A percentile compares a stretch with the other conserved stretches of the same genome.
Evolutionary conservation across 148 eudicot species (phyloP).

Genomic region (Suaeda aralocaspica): DNA sequence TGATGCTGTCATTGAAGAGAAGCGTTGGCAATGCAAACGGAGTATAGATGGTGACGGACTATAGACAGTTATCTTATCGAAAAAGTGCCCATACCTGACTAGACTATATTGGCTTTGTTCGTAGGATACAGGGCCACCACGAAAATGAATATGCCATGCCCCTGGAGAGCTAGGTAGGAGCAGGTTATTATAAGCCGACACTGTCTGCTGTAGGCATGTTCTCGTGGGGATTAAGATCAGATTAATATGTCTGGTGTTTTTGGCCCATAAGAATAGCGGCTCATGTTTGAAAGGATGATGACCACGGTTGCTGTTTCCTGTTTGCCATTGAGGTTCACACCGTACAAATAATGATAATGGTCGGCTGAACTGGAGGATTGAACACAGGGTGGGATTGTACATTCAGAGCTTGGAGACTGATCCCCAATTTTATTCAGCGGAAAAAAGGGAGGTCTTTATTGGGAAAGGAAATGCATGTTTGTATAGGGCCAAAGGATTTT

Average conservation of each 20-base stretch:
- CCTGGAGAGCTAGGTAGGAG: constrained; percentile 53
- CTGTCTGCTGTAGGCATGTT: constrained; percentile 99
- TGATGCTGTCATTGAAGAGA: constrained; percentile 59
- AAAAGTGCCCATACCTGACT: constrained; percentile 78
- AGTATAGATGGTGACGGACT: constrained; percentile 14
- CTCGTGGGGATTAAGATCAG: constrained; percentile 97
- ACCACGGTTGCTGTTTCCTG: constrained; percentile 83
- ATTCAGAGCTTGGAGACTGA: constrained; percentile 70
- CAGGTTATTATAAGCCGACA: constrained; percentile 91
- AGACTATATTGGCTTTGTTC: constrained; percentile 75
- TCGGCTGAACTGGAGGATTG: constrained; percentile 65
- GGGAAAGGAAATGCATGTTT: constrained; percentile 77
- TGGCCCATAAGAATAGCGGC: constrained; percentile 87
- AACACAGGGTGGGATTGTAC: constrained; percentile 79
- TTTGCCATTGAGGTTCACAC: constrained; percentile 79
- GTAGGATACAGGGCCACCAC: constrained; percentile 85
- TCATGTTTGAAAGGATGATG: constrained; percentile 93
- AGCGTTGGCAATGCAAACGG: constrained; percentile 38
- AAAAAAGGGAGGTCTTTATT: constrained; percentile 70
- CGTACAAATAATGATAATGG: constrained; percentile 63
- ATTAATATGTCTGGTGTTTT: constrained; percentile 89
- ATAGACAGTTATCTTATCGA: constrained; percentile 28
- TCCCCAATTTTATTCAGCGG: constrained; percentile 66
- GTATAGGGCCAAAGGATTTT: constrained; percentile 90
- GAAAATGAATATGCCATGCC: constrained; percentile 42